Conservation (phyloP, 169 alveolate species). For the Eimeria acervulina region DNA sequence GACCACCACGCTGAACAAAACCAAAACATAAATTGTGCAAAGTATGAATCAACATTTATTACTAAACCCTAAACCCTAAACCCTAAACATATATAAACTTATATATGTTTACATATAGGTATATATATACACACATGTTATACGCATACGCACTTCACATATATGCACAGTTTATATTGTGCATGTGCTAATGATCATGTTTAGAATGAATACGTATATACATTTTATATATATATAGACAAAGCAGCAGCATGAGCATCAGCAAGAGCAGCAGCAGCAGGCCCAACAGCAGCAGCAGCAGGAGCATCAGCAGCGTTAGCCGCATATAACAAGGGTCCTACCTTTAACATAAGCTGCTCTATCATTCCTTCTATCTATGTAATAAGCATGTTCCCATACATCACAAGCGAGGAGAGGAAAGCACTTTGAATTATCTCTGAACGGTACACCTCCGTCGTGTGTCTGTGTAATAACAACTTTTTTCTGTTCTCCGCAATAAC, state of each 20-base stretch:
- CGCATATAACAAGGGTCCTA: neutral
- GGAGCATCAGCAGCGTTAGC: conserved; percentile 3
- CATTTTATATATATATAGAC: no score
- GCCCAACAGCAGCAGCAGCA: neutral
- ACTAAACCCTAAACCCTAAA: neutral
- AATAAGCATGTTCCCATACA: conserved; percentile 97
- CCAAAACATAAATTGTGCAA: no score
- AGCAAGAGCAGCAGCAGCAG: no score
- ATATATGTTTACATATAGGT: neutral
- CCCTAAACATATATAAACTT: no score
- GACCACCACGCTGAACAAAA: conserved; percentile 93
- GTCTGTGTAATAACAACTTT: conserved; percentile 92
- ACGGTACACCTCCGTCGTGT: conserved; percentile 83
- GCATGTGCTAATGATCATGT: no score
- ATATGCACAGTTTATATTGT: no score
- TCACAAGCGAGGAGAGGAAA: conserved; percentile 92
- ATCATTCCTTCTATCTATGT: conserved; percentile 92
- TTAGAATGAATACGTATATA: no score
- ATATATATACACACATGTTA: neutral
- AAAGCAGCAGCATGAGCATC: neutral
- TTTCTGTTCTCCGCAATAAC: conserved; percentile 92
- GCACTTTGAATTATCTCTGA: conserved; percentile 81
- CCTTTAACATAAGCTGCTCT: conserved; percentile 87
- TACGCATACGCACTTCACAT: neutral
- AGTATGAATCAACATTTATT: neutral